A percentile compares a stretch with the other conserved stretches of the same genome.
These are phyloP conservation scores for Comarum palustre DNA, from an alignment of 306 rosid species.

Conservation along the genomic window DNA sequence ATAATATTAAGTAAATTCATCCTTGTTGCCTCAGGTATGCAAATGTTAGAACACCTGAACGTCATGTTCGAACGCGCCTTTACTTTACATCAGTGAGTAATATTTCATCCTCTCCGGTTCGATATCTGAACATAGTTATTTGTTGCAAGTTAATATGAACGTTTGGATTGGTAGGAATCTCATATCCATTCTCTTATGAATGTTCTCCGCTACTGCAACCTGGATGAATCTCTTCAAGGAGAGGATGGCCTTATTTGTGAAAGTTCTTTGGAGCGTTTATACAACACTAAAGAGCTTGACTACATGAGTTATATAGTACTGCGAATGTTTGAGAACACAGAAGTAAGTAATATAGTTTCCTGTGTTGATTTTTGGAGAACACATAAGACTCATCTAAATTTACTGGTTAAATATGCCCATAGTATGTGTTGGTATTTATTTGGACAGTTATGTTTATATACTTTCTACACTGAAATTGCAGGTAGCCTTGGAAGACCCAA, in stretches of 20 bases:
- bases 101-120: background rate
- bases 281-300: conserved; percentile 83
- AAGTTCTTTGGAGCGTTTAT: conserved; percentile 66
- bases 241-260: conserved; percentile 75
- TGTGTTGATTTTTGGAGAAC: background rate
- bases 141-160: background rate
- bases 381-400: background rate
- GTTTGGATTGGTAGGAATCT: conserved; percentile 68
- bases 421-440: background rate
- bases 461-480: conserved; percentile 43
- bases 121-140: conserved; percentile 5
- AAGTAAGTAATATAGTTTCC: conserved; percentile 42
- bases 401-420: background rate
- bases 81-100: conserved; percentile 93
- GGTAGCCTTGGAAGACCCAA: conserved; percentile 88
- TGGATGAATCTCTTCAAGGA: conserved; percentile 88
- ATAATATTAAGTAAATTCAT: conserved; percentile 16
- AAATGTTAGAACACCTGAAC: conserved; percentile 93
- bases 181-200: conserved; percentile 96
- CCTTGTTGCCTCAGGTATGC: conserved; percentile 69
- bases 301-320: conserved; percentile 91
- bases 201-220: conserved; percentile 91
- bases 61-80: conserved; percentile 94
- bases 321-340: conserved; percentile 93
- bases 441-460: conserved; percentile 10